These are phyloP conservation scores for Aspergillus fumigatus DNA, from an alignment of 2,329 filamentous ascomycete genomes.

Conservation along the genomic window DNA sequence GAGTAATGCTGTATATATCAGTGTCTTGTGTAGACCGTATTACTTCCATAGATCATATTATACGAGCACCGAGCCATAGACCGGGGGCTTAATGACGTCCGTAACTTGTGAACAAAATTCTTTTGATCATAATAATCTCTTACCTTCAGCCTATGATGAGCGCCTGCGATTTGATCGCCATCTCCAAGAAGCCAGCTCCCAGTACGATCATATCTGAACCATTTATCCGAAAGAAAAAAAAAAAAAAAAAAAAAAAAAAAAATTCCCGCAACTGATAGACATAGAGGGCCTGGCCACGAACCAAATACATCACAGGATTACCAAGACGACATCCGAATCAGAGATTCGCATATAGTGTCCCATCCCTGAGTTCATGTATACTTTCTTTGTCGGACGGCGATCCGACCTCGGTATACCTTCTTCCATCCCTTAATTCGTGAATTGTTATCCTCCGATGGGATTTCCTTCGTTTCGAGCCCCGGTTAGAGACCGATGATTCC, in stretches of 20 bases:
- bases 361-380: constrained; percentile 41
- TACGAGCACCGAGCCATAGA: neutral
- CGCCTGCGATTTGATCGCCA: neutral
- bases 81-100: neutral
- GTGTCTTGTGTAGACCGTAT: neutral
- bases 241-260: too few relatives aligned
- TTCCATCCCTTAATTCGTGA: constrained; percentile 41
- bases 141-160: neutral
- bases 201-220: neutral
- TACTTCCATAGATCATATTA: neutral
- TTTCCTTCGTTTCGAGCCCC: constrained; percentile 26
- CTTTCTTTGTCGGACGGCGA: constrained; percentile 33
- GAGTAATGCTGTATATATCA: neutral
- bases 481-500: constrained; percentile 18
- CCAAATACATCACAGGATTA: neutral
- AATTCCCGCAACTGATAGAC: too few relatives aligned
- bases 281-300: neutral
- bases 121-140: neutral
- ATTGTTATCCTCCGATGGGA: constrained; percentile 36
- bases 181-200: neutral
- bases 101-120: neutral
- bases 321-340: constrained; percentile 13
- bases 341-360: constrained; percentile 40
- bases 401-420: constrained; percentile 38
- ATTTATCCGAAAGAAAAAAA: too few relatives aligned